Evolutionary conservation across 305 asterid genomes (phyloP), one percentile per base, ranked within the genome.

Genomic region (Vinca major): DNA sequence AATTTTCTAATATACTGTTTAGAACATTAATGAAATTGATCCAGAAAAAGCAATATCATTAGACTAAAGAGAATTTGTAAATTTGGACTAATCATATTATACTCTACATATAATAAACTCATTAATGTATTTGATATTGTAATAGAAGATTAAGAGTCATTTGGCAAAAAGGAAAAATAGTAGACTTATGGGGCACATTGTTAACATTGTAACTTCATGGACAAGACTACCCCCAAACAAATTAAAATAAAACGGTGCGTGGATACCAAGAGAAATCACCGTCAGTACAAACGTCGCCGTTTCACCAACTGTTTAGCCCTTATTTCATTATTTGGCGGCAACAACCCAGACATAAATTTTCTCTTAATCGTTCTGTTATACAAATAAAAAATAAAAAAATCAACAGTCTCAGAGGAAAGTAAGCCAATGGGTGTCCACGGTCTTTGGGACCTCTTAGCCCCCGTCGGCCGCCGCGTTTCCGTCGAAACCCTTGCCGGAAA

Each of bases 391-490:
- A 26, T 0, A 26, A 26, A 26, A 26, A 0, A 26, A 26, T 26
- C 47, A 58, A 61, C 48, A 2, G 47, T 36, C 20, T 13, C 17
- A 63, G 19, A 45, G 54, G 16, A 21, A 26, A 9, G 3, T 21
- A 8, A 41, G 33, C 17, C 36, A 49, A 92, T 92, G 98, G 98
- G 98, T 67, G 98, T 93, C 63, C 98, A 93, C 78, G 95, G 95
- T 54, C 87, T 92, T 21, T 92, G 98, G 98, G 96, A 92, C 48
- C 95, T 92, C 71, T 80, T 92, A 39, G 86, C 98, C 70, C 98
- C 98, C 61, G 97, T 88, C 77, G 98, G 98, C 66, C 96, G 98
- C 77, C 94, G 98, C 54, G 98, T 92, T 48, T 92, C 98, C 36
- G 97, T 92, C 62, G 98, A 92, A 80, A 92, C 96, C 67, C 95